phyloP scores from a whole-genome alignment of 495 filamentous ascomycete genomes.

The Aspergillus ellipticus region DNA sequence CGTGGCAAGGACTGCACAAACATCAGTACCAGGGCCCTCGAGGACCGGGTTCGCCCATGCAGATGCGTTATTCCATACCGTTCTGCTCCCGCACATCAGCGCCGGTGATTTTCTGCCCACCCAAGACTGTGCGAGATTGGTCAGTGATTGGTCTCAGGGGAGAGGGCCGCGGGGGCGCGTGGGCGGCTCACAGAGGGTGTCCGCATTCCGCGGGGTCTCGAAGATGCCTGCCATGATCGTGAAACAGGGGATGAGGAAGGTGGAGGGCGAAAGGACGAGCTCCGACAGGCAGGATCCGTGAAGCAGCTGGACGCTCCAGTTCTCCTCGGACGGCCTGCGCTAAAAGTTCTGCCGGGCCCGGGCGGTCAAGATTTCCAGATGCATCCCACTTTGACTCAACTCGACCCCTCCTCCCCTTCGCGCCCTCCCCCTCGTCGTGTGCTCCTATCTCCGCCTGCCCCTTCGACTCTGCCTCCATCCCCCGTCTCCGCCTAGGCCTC shows the following conservation, averaged over 20 bases:
- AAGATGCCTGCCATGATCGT: slow-evolving; percentile 80
- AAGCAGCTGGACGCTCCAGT: neutral
- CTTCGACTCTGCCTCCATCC: slow-evolving; percentile 10
- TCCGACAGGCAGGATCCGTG: slow-evolving; percentile 24
- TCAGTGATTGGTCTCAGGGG: slow-evolving; percentile 24
- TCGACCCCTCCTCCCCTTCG: slow-evolving; percentile 3
- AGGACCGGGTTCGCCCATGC: too few species aligned
- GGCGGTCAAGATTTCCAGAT: slow-evolving; percentile 37
- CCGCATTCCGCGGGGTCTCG: slow-evolving; percentile 79
- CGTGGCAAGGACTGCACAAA: slow-evolving; percentile 74
- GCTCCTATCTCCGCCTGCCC: slow-evolving; percentile 9
- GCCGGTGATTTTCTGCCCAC: slow-evolving; percentile 91
- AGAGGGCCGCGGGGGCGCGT: slow-evolving; percentile 2
- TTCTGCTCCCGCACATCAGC: slow-evolving; percentile 95
- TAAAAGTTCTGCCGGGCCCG: slow-evolving; percentile 45
- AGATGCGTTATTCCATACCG: slow-evolving; percentile 49
- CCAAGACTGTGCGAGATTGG: slow-evolving; percentile 62
- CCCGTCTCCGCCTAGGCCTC: slow-evolving; percentile 20
- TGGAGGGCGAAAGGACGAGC: slow-evolving; percentile 22
- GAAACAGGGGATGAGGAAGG: slow-evolving; percentile 22
- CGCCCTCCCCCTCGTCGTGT: slow-evolving; percentile 13
- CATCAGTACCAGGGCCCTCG: slow-evolving; percentile 7
- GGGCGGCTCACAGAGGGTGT: slow-evolving; percentile 67
- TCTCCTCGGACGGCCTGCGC: slow-evolving; percentile 26
- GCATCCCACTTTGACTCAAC: slow-evolving; percentile 44